A percentile compares a stretch with the other conserved stretches of the same genome.
phyloP scores from a whole-genome alignment of 176 grass and related monocot genomes.

The Hordeum marinum region DNA sequence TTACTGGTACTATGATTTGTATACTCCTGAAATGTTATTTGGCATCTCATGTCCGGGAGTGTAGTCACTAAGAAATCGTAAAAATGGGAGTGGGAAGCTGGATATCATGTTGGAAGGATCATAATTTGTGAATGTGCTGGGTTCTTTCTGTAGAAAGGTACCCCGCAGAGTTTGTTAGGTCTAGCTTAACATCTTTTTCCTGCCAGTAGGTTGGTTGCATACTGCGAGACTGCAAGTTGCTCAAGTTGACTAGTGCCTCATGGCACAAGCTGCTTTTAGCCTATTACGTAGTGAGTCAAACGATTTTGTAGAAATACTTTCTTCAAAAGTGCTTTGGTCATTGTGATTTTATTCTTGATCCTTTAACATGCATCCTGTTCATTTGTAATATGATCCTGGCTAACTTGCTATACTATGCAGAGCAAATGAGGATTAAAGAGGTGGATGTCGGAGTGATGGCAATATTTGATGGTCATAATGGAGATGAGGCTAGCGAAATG shows the following conservation, averaged over 20 bases:
- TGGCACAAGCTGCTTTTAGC: too few species aligned
- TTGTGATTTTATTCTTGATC: background rate
- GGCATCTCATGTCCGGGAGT: background rate
- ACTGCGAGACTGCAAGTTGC: background rate
- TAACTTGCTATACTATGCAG: constrained; percentile 36
- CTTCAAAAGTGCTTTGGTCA: too few species aligned
- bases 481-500: constrained; percentile 88
- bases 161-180: background rate
- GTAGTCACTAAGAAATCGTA: background rate
- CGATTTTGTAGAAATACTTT: background rate
- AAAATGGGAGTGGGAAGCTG: background rate
- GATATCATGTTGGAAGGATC: background rate
- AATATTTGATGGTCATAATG: constrained; percentile 95
- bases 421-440: constrained; percentile 64
- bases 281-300: background rate
- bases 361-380: constrained; percentile 1
- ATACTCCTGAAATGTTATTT: background rate
- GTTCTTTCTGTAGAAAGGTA: background rate
- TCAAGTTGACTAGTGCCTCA: too few species aligned
- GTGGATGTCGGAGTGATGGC: constrained; percentile 83
- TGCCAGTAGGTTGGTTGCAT: background rate
- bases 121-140: background rate
- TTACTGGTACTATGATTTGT: background rate
- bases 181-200: background rate
- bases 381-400: background rate